Evolutionary conservation across 2,329 filamentous ascomycete genomes (phyloP), one percentile per base, ranked within the genome.

Genomic region (Aspergillus sp.): DNA sequence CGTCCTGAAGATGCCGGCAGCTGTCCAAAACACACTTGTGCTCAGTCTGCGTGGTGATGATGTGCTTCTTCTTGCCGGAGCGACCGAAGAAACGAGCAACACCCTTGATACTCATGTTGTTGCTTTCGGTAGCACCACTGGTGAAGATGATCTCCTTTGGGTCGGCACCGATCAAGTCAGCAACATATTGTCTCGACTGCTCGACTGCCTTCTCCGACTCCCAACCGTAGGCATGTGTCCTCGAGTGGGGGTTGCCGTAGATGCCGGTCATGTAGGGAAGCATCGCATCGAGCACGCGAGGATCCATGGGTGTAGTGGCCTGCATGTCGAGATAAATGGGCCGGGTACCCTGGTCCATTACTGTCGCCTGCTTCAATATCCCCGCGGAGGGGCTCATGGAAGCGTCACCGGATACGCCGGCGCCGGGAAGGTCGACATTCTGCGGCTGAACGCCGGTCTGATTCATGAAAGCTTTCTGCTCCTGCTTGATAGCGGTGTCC

Each of bases 31-130:
- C 93, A 71, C 93, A 98, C 75, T 98, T 98, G 78, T 98, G 93
- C 73, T 98, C 93, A 0, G 93, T 98, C 74, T 97, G 93, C 35
- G 84, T 89, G 20, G 93, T 98, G 69, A 98, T 90, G 63, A 98
- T 91, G 71, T 98, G 93, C 74, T 87, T 95, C 83, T 97, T 97
- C 82, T 96, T 96, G 60, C 90, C 90, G 2, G 82, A 84, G 49
- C 88, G 83, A 56, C 89, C 90, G 67, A 96, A 96, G 74, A 98
- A 98, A 54, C 91, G 81, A 17, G 93, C 90, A 7, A 98, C 91
- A 54, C 93, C 93, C 74, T 98, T 98, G 74, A 98, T 89, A 70
- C 90, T 95, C 93, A 98, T 98, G 64, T 98, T 98, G 73, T 98
- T 98, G 66, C 90, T 96, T 75, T 98, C 93, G 0, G 93, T 98